Evolutionary conservation across 2,329 filamentous ascomycete species (phyloP), one percentile per base, ranked within the genome.

Genomic region (Aspergillus ochraceus): DNA sequence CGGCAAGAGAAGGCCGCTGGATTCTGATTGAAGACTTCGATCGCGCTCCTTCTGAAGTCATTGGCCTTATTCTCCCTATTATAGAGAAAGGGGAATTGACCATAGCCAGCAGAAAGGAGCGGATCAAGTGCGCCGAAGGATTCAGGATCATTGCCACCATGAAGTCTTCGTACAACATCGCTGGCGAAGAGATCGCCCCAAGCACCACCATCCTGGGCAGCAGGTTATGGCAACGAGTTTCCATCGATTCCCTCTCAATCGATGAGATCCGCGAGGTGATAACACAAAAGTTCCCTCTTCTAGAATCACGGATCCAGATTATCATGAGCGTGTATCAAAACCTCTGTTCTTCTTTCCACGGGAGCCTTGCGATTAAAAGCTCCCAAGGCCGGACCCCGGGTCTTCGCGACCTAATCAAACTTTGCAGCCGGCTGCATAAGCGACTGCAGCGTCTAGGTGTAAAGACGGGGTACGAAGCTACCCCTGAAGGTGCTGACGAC

Each of bases 21-120:
- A 90, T 99, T 6, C 82, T 99, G 65, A 96, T 99, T 60, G 96
- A 99, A 76, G 96, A 99, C 75, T 83, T 99, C 46, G 93, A 99
- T 73, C 88, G 94, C 63, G 95, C 95, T 11, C 95, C 96, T 4
- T 94, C 91, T 65, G 95, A 99, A 76, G 91, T 99, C 52, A 88
- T 99, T 74, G 96, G 94, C 73, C 92, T 93, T 14, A 84, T 99
- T 29, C 82, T 99, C 26, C 95, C 96, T 10, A 83, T 99, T 9
- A 93, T 99, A 60, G 95, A 99, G 76, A 87, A 90, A 60, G 88
- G 91, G n/a, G 92, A 97, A 73, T 84, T 99, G 14, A 82, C 96
- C 4, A 92, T 99, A 30, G 91, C 95, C 0, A 96, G 89, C 67
- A 88, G 94, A 60, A 93, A 92, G 58, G 92, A 98, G 78, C 89